phyloP scores from a whole-genome alignment of 495 filamentous ascomycete genomes.

The Eremomyces bilateralis region DNA sequence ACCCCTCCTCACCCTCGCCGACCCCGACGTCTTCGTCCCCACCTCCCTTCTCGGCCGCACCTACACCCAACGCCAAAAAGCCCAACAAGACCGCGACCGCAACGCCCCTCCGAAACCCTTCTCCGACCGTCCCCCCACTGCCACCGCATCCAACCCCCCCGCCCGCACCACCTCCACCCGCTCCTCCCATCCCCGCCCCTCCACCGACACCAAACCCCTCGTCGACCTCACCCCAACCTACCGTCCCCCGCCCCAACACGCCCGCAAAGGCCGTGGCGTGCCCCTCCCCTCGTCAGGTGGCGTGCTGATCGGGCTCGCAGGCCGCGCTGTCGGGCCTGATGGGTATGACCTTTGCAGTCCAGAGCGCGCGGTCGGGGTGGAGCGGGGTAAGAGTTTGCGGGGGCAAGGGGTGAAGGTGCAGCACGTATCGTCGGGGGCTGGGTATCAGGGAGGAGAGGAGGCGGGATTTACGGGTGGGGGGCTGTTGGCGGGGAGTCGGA shows the following conservation, averaged over 20 bases:
- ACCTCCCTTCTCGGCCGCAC: slow-evolving; percentile 37
- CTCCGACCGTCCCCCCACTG: slow-evolving; percentile 4
- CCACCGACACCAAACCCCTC: too few species aligned
- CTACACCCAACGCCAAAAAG: slow-evolving; percentile 37
- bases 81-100: slow-evolving; percentile 30
- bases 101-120: slow-evolving; percentile 4
- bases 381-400: slow-evolving; percentile 8
- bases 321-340: slow-evolving; percentile 12
- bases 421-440: slow-evolving; percentile 6
- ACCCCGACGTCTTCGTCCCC: slow-evolving; percentile 29
- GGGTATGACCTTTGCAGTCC: slow-evolving; percentile 7
- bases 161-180: slow-evolving; percentile 13
- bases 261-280: slow-evolving; percentile 45
- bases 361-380: slow-evolving; percentile 2
- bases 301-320: slow-evolving; percentile 42
- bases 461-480: slow-evolving; percentile 13
- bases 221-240: slow-evolving; percentile 59
- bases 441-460: slow-evolving; percentile 12
- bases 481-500: slow-evolving; percentile 9
- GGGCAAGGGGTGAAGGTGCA: slow-evolving; percentile 4
- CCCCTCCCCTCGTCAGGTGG: slow-evolving; percentile 29
- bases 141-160: slow-evolving; percentile 10
- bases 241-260: slow-evolving; percentile 50
- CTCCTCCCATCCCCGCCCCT: slow-evolving; percentile 17
- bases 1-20: slow-evolving; percentile 8